Conservation (phyloP, 768 basidiomycete genomes). For the Kondoa subrosea region DNA sequence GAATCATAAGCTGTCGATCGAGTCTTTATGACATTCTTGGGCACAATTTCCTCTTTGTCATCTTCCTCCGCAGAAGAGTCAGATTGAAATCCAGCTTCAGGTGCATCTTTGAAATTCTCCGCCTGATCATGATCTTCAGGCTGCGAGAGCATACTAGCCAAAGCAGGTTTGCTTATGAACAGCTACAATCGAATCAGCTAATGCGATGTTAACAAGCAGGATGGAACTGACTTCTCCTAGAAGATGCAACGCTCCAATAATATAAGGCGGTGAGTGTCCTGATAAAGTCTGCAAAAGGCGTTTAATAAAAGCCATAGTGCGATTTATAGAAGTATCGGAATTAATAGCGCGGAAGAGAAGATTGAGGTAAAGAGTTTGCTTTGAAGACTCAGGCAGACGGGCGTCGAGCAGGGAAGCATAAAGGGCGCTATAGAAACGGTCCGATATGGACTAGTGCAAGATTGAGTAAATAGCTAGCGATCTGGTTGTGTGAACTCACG, state of each 20-base stretch:
- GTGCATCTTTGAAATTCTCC: slow-evolving; percentile 15
- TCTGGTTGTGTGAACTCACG: slow-evolving; percentile 6
- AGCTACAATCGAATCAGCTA: slow-evolving; percentile 33
- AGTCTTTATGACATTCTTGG: slow-evolving; percentile 2
- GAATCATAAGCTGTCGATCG: slow-evolving; percentile 50
- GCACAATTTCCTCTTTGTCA: not conserved
- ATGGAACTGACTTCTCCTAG: slow-evolving; percentile 50
- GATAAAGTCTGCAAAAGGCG: slow-evolving; percentile 65
- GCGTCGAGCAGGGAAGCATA: slow-evolving; percentile 77
- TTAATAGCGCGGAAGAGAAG: slow-evolving; percentile 80
- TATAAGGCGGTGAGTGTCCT: slow-evolving; percentile 62
- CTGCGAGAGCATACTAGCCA: slow-evolving; percentile 39
- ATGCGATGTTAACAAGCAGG: not conserved
- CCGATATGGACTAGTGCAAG: slow-evolving; percentile 30
- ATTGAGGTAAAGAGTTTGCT: slow-evolving; percentile 95
- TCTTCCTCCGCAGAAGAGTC: slow-evolving; percentile 10
- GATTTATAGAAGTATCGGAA: slow-evolving; percentile 42
- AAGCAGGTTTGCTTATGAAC: slow-evolving; percentile 39
- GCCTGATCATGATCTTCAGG: slow-evolving; percentile 24
- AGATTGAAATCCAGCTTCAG: slow-evolving; percentile 5
- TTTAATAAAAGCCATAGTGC: slow-evolving; percentile 64
- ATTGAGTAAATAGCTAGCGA: not conserved
- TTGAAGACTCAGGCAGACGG: slow-evolving; percentile 62
- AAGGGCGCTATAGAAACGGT: slow-evolving; percentile 50
- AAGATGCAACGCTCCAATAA: slow-evolving; percentile 71